These are phyloP conservation scores for Phytophthora ohioensis DNA, from an alignment of 352 stramenopile genomes.

Conservation along the genomic window DNA sequence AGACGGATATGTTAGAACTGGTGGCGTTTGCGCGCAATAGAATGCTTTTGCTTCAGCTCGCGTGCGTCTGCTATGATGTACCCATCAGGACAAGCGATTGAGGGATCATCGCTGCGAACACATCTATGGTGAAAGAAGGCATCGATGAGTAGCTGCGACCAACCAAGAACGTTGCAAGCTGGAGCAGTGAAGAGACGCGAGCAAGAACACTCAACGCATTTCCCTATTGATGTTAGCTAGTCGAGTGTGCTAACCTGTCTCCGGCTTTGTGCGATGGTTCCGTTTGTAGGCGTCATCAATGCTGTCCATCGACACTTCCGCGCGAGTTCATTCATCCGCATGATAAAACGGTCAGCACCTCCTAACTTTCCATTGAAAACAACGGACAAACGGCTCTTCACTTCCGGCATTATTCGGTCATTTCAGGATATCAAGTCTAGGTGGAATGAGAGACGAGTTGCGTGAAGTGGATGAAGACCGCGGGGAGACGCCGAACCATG, in stretches of 20 bases:
- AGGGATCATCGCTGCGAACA: too few relatives aligned
- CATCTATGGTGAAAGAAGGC: background rate
- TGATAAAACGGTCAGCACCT: slow-evolving; percentile 34
- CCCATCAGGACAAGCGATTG: background rate
- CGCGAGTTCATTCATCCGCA: slow-evolving; percentile 23
- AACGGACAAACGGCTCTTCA: slow-evolving; percentile 39
- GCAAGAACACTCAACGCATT: too few relatives aligned
- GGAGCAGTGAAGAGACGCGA: background rate
- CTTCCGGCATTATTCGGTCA: slow-evolving; percentile 5
- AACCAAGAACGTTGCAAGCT: slow-evolving; percentile 1
- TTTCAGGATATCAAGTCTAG: slow-evolving; percentile 26
- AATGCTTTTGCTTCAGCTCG: slow-evolving; percentile 50
- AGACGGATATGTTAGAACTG: slow-evolving; percentile 63
- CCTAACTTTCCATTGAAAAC: slow-evolving; percentile 29
- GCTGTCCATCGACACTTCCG: slow-evolving; percentile 2
- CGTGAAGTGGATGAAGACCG: slow-evolving; percentile 23
- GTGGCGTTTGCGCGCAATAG: slow-evolving; percentile 56
- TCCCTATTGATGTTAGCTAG: background rate
- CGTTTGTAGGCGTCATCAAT: background rate
- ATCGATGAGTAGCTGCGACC: background rate
- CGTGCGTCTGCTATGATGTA: background rate
- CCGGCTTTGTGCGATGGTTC: background rate
- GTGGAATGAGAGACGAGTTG: slow-evolving; percentile 30
- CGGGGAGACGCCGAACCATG: slow-evolving; percentile 7
- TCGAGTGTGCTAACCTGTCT: slow-evolving; percentile 1